Base-by-base conservation (phyloP, 371 early-diverging fungal genomes). In the Syncephalastrum racemosum region DNA sequence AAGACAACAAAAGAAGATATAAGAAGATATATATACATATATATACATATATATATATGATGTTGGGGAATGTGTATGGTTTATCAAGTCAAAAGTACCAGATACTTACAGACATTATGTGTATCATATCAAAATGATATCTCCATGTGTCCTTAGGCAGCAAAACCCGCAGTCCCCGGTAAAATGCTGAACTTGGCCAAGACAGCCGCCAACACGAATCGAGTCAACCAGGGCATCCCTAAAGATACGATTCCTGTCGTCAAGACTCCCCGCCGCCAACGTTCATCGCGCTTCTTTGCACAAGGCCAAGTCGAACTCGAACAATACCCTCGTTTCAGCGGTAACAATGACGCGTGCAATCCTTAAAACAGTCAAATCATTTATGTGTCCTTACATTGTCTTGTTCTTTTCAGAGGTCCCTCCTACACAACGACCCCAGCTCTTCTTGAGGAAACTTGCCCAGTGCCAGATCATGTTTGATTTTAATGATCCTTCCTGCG, bases 381-480 rank as follows among this genome's bases (percentile, higher is more conserved):
- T 10, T 10, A 49, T 25, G 4, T 15, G 22, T 8, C n/a, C 3
- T 39, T 22, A 25, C 4, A 51, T 15, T 44, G 25, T 31, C n/a
- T 42, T 52, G 20, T 41, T 43, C 14, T 56, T 7, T 31, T 45
- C 54, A 92, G 94, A 93, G 58, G 90, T 92, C 23, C 62, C 84
- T 2, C 70, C 82, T 4, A 62, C 71, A 14, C 88, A 92, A 50
- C 77, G 92, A 27, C 83, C 81, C 46, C 89, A 90, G 15, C 77
- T 97, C n/a, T 88, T 97, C 52, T 57, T 91, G 52, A 86, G 85
- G 67, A 98, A 98, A 73, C 68, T 98, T 18, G 71, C 70, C 15
- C 97, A 97, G 68, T 98, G 97, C 69, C 79, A 82, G 46, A 87
- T 92, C 19, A 67, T 96, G 16, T 97, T 96, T 63, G 98, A 98